Base-by-base conservation (phyloP, 495 filamentous ascomycete species). In the Talaromyces wortmannii region DNA sequence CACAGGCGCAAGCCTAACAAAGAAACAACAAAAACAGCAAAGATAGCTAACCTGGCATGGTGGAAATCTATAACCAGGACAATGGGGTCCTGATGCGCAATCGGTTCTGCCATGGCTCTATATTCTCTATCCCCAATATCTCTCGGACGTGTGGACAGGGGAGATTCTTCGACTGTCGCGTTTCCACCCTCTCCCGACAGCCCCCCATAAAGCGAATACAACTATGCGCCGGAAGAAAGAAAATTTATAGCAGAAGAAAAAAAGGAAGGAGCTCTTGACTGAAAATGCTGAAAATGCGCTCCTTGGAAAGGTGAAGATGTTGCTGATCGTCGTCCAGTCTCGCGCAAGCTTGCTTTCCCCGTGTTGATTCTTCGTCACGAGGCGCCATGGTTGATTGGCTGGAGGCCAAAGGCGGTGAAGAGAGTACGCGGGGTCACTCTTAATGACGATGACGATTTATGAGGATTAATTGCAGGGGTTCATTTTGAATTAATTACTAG, bases 11-110 rank as follows among this genome's bases (percentile, higher is more conserved):
- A 43, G 10, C 10, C 11, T 2, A 43, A 15, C 6, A 18, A 47
- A 45, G 31, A 53, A 32, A 13, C 43, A 51, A 55, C 10, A 30
- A 43, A 15, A 31, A 16, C 29, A 23, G 17, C 8, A 44, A 44
- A 52, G 29, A 52, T n/a, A 31, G 70, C 76, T 67, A 60, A 88
- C 86, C 83, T 83, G 59, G 91, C 91, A 78, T 98, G 94, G 77
- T 98, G 92, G 68, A 98, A 97, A 69, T 90, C 92, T 58, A 98
- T 92, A 57, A 98, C 87, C 69, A 87, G 84, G 51, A 97, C 89
- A 69, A 97, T 74, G 33, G 78, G 78, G 61, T 66, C 69, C 68
- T 67, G 71, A 52, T 64, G 67, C 48, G 30, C 31, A 46, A 51
- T 31, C 18, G 40, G 36, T 13, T 50, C 55, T 56, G 55, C 36